Conservation (phyloP, 1,284 basidiomycete species). For the Flammula alnicola region DNA sequence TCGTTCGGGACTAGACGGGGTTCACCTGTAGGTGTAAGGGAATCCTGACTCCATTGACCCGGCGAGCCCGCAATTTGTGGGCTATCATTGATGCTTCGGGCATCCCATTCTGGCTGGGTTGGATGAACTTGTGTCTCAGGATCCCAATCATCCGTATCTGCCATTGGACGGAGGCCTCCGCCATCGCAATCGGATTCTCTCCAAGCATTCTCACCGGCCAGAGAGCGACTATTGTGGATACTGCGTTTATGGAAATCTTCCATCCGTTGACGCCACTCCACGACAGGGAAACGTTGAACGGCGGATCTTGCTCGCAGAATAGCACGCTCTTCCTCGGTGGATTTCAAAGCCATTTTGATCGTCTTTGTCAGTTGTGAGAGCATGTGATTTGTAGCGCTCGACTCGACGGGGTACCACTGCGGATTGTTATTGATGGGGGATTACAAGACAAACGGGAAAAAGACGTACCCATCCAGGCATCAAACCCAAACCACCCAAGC, state of each 20-base stretch:
- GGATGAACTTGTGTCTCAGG: slow-evolving; percentile 46
- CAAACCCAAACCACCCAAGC: slow-evolving; percentile 90
- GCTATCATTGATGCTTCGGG: slow-evolving; percentile 41
- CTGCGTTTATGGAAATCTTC: slow-evolving; percentile 92
- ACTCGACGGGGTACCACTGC: slow-evolving; percentile 95
- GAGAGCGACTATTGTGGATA: slow-evolving; percentile 70
- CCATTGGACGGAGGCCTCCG: slow-evolving; percentile 44
- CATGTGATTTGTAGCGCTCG: slow-evolving; percentile 89
- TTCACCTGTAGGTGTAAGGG: slow-evolving; percentile 48
- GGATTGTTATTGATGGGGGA: slow-evolving; percentile 15
- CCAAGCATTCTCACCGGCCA: slow-evolving; percentile 80
- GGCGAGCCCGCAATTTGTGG: slow-evolving; percentile 48
- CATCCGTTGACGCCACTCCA: slow-evolving; percentile 93
- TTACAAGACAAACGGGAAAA: not conserved
- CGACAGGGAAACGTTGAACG: slow-evolving; percentile 93
- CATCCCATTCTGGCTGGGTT: slow-evolving; percentile 52
- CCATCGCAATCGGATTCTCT: slow-evolving; percentile 72
- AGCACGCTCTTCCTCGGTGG: slow-evolving; percentile 87
- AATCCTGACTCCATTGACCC: slow-evolving; percentile 62
- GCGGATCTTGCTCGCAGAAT: slow-evolving; percentile 91
- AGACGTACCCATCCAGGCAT: slow-evolving; percentile 93
- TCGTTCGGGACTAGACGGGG: too few relatives aligned
- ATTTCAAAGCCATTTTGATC: slow-evolving; percentile 91
- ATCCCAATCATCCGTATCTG: slow-evolving; percentile 52
- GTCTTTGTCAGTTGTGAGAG: slow-evolving; percentile 93